A percentile compares a stretch with the other conserved stretches of the same genome.
These are phyloP conservation scores for Fusarium guadeloupense DNA, from an alignment of 2,329 filamentous ascomycete species.

Conservation along the genomic window DNA sequence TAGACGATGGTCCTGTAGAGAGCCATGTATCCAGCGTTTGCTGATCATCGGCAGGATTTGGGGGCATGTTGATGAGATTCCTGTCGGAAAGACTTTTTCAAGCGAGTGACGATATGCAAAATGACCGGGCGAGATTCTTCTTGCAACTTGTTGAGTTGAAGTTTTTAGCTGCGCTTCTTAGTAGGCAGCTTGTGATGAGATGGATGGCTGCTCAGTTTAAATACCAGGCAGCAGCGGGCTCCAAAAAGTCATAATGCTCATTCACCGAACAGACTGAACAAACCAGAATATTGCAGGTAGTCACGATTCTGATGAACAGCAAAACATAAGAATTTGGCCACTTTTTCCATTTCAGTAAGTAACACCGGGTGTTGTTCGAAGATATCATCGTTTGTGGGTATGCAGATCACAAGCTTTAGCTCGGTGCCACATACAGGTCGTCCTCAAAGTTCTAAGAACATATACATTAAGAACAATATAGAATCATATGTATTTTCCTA, in stretches of 20 bases:
- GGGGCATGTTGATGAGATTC: constrained; percentile 7
- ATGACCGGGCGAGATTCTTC: neutral
- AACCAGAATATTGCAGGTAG: neutral
- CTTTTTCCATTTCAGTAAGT: neutral
- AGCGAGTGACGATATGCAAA: neutral
- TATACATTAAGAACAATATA: too few species aligned
- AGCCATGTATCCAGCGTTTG: constrained; percentile 45
- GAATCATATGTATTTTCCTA: too few species aligned
- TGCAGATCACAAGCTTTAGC: neutral
- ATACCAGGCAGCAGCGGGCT: constrained; percentile 33
- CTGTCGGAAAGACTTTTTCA: neutral
- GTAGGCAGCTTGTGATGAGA: neutral
- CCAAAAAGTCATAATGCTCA: constrained; percentile 1
- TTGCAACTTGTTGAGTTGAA: neutral
- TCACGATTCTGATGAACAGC: neutral
- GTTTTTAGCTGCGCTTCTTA: neutral
- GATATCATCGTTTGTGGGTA: neutral
- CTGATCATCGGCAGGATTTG: constrained; percentile 27
- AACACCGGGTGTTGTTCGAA: neutral
- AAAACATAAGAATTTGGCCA: neutral
- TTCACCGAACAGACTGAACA: constrained; percentile 1
- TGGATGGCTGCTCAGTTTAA: constrained; percentile 6
- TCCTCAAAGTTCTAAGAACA: too few species aligned
- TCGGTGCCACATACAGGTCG: neutral
- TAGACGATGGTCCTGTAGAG: constrained; percentile 10